Conservation (phyloP, 805 yeast species). For the Nakazawaea populi region DNA sequence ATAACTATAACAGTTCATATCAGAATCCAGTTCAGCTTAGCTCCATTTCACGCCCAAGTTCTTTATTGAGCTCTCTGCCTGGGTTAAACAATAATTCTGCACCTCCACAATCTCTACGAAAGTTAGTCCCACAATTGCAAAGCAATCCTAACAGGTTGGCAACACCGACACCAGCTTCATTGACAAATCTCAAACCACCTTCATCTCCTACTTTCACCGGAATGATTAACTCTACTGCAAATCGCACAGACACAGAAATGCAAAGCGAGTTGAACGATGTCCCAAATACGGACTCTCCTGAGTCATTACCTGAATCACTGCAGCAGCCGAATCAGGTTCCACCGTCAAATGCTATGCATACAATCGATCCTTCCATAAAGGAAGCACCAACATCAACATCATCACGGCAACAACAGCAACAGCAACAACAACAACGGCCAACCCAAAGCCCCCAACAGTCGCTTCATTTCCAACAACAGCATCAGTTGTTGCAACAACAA, state of each 20-base stretch:
- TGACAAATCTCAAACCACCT: constrained; percentile 26
- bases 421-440: background rate
- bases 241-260: constrained; percentile 3
- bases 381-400: background rate
- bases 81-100: background rate
- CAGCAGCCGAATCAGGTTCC: background rate
- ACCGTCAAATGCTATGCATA: too few relatives aligned
- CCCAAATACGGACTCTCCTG: constrained; percentile 10
- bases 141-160: constrained; percentile 17
- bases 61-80: background rate
- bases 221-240: constrained; percentile 1
- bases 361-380: too few relatives aligned
- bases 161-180: constrained; percentile 31
- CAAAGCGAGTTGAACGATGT: constrained; percentile 9
- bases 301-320: constrained; percentile 3
- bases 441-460: background rate
- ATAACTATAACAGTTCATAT: background rate
- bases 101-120: constrained; percentile 1
- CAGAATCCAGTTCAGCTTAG: background rate
- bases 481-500: background rate
- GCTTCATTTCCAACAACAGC: background rate
- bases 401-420: background rate
- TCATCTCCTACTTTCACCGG: constrained; percentile 9
- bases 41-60: background rate
- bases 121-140: constrained; percentile 1